phyloP scores from a whole-genome alignment of 805 yeast genomes.

The Monosporozyma servazzii region DNA sequence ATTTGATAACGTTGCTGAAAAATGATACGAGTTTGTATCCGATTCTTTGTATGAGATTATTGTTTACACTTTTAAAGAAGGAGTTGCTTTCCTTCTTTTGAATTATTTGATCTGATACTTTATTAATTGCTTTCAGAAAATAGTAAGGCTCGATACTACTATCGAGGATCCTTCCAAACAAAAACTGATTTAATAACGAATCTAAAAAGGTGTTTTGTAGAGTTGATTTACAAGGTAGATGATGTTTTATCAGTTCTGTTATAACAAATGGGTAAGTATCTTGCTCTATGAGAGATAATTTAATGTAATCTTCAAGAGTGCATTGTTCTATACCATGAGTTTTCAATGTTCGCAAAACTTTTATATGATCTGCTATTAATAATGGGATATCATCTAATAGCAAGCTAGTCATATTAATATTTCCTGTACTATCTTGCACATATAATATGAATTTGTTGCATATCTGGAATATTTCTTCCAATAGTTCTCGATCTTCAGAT shows the following conservation, averaged over 20 bases:
- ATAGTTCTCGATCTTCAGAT: conserved; percentile 18
- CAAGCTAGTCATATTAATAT: conserved; percentile 9
- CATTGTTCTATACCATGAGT: background rate
- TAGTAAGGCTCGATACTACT: conserved; percentile 23
- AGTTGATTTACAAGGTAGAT: conserved; percentile 11
- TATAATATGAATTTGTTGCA: conserved; percentile 8
- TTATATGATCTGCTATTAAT: conserved; percentile 17
- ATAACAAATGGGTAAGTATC: conserved; percentile 16
- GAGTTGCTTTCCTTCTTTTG: background rate
- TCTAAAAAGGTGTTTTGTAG: conserved; percentile 20
- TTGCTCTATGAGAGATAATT: conserved; percentile 8
- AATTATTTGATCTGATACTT: conserved; percentile 6
- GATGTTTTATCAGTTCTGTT: conserved; percentile 7
- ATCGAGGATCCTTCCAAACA: conserved; percentile 20
- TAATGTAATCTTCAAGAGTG: conserved; percentile 8
- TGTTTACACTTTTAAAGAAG: background rate
- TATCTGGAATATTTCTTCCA: conserved; percentile 11
- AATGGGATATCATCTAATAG: conserved; percentile 22
- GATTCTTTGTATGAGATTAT: background rate
- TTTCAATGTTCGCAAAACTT: conserved; percentile 5
- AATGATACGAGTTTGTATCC: background rate
- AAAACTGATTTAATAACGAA: conserved; percentile 15
- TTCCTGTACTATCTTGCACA: conserved; percentile 1
- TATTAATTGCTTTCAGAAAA: conserved; percentile 14
- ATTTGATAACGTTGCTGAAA: background rate